These are phyloP conservation scores for Rhizoclosmatium sp. DNA, from an alignment of 192 early-diverging fungal genomes.

Conservation along the genomic window DNA sequence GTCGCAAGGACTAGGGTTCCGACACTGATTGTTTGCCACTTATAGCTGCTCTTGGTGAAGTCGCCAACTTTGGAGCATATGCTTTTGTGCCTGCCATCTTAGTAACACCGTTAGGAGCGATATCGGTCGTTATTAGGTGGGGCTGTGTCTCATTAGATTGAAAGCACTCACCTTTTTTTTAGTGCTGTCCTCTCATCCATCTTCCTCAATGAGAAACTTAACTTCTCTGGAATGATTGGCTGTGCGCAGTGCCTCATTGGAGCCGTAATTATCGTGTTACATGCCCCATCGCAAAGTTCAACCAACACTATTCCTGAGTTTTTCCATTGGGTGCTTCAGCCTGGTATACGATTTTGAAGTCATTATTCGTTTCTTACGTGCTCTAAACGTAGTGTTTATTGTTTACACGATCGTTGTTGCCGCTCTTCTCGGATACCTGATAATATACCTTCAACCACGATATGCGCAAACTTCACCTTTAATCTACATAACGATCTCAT, in stretches of 20 bases:
- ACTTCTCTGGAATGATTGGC: conserved; percentile 64
- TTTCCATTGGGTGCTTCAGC: conserved; percentile 58
- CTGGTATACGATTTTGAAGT: conserved; percentile 48
- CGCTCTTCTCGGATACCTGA: conserved; percentile 45
- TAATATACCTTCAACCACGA: conserved; percentile 62
- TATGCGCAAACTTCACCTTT: conserved; percentile 65
- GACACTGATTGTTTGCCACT: background rate
- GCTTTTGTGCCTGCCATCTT: conserved; percentile 95
- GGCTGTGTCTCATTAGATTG: background rate
- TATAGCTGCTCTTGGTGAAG: conserved; percentile 87
- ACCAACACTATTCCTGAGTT: conserved; percentile 59
- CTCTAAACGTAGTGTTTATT: conserved; percentile 49
- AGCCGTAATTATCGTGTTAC: conserved; percentile 62
- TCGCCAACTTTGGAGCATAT: conserved; percentile 94
- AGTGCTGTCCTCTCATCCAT: conserved; percentile 69
- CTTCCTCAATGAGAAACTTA: conserved; percentile 67
- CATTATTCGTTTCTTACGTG: background rate
- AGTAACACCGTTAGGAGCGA: conserved; percentile 88
- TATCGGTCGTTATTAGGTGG: conserved; percentile 87
- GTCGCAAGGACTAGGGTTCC: conserved; percentile 1
- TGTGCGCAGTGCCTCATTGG: conserved; percentile 70
- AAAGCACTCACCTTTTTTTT: background rate
- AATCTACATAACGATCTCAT: conserved; percentile 53
- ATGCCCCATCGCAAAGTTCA: conserved; percentile 51
- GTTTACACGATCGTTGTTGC: conserved; percentile 59